phyloP scores from a whole-genome alignment of 2,329 filamentous ascomycete species.

The Colletotrichum caudatum region DNA sequence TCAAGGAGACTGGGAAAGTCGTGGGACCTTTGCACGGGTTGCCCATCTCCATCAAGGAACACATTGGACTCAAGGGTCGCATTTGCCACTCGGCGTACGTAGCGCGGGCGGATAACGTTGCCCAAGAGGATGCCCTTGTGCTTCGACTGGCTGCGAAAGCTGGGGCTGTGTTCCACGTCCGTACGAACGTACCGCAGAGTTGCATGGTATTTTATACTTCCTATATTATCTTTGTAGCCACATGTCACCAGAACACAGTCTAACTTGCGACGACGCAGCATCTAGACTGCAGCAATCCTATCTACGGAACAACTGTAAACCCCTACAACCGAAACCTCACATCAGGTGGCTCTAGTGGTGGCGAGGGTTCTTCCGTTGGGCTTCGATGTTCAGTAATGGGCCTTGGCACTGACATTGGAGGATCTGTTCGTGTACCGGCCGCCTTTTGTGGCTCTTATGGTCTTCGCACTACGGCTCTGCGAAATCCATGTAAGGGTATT shows the following conservation, averaged over 20 bases:
- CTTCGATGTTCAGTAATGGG: conserved; percentile 56
- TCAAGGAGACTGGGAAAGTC: conserved; percentile 49
- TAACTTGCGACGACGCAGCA: conserved; percentile 40
- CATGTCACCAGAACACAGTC: conserved; percentile 12
- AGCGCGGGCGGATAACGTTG: conserved; percentile 52
- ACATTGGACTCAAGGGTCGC: conserved; percentile 42
- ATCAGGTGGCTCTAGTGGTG: conserved; percentile 57
- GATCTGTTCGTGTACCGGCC: conserved; percentile 58
- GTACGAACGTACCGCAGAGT: conserved; percentile 57
- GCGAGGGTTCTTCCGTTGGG: conserved; percentile 56
- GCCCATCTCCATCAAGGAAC: conserved; percentile 45
- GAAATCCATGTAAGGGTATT: conserved; percentile 48
- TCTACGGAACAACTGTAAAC: conserved; percentile 55
- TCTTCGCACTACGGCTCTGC: conserved; percentile 53
- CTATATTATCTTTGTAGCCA: too few relatives aligned
- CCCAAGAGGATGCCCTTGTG: conserved; percentile 50
- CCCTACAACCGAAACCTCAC: conserved; percentile 54
- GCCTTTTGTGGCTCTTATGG: conserved; percentile 59
- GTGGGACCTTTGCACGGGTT: conserved; percentile 62
- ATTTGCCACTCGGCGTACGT: conserved; percentile 48
- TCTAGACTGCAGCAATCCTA: conserved; percentile 52
- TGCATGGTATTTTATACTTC: conserved; percentile 47
- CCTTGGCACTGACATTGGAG: conserved; percentile 61
- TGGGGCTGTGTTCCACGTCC: conserved; percentile 57
- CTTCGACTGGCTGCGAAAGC: conserved; percentile 47